phyloP scores from a whole-genome alignment of 176 grass and related monocot species.

The Canna indica region DNA sequence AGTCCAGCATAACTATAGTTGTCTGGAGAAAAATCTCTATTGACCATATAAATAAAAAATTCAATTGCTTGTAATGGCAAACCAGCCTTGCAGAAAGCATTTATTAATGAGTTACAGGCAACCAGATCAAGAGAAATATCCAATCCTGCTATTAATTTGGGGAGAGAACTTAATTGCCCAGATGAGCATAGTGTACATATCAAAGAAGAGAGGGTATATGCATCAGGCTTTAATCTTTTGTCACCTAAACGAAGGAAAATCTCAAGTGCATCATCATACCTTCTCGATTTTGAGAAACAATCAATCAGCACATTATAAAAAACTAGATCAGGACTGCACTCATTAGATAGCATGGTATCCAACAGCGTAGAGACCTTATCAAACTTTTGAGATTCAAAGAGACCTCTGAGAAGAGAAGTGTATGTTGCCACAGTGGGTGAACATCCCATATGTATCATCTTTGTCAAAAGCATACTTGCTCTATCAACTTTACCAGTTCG shows the following conservation, averaged over 20 bases:
- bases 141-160: slow-evolving; percentile 28
- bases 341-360: slow-evolving; percentile 38
- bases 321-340: slow-evolving; percentile 64
- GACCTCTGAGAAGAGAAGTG: slow-evolving; percentile 52
- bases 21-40: slow-evolving; percentile 43
- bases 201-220: slow-evolving; percentile 68
- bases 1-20: slow-evolving; percentile 62
- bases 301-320: slow-evolving; percentile 81
- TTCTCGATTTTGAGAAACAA: slow-evolving; percentile 51
- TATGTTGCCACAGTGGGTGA: slow-evolving; percentile 61
- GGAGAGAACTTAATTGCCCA: slow-evolving; percentile 35
- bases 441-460: slow-evolving; percentile 46
- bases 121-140: slow-evolving; percentile 57
- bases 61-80: slow-evolving; percentile 51
- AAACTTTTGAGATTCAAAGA: slow-evolving; percentile 48
- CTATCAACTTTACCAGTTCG: slow-evolving; percentile 31
- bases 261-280: slow-evolving; percentile 43
- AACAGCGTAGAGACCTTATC: slow-evolving; percentile 30
- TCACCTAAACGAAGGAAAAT: slow-evolving; percentile 36
- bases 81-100: slow-evolving; percentile 60
- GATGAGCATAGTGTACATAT: slow-evolving; percentile 38
- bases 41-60: slow-evolving; percentile 48
- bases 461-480: slow-evolving; percentile 41
- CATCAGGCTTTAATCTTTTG: slow-evolving; percentile 52
- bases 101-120: slow-evolving; percentile 58